Evolutionary conservation across 768 basidiomycete species (phyloP), one percentile per base, ranked within the genome.

Genomic region (Tricholoma bakamatsutake): DNA sequence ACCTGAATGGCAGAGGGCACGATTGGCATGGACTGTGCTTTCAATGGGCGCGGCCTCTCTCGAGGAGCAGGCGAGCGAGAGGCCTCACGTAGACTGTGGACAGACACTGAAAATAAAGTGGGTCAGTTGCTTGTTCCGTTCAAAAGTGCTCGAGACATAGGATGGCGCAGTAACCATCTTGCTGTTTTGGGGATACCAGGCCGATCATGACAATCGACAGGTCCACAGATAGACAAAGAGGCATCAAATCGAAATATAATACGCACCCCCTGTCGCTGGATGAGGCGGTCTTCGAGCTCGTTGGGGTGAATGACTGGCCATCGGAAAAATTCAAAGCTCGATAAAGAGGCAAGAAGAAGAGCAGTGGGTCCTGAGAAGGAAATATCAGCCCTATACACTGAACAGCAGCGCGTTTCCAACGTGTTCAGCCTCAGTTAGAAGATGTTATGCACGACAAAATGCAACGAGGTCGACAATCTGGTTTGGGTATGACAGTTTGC

Each of bases 401-500:
- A 63, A 62, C 57, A 60, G 67, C 66, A 77, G 79, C 81, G 77
- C 80, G 83, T 78, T 82, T 81, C 75, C 82, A 85, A 84, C 84
- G 84, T 85, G 83, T 74, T 71, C 66, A 71, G 70, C 69, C 70
- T 70, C 70, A 72, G 68, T 66, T 61, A 66, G 69, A 70, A 69
- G 62, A 68, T 67, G 68, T 73, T 67, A 69, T 67, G 67, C 63
- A 55, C 59, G 21, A 75, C 79, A 42, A 17, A 8, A 18, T 18
- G 18, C 40, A 80, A 80, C 71, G 80, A 80, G 80, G 80, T 78
- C 72, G 75, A 74, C 73, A 75, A 61, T 79, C 80, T 66, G 67
- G 76, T 80, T 79, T 74, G 80, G 81, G 80, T 80, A 64, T 56
- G 46, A 48, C 46, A 48, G 46, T 31, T 42, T 64, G 71, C 71